phyloP scores from a whole-genome alignment of 257 asterid species.

The Solanum boliviense region DNA sequence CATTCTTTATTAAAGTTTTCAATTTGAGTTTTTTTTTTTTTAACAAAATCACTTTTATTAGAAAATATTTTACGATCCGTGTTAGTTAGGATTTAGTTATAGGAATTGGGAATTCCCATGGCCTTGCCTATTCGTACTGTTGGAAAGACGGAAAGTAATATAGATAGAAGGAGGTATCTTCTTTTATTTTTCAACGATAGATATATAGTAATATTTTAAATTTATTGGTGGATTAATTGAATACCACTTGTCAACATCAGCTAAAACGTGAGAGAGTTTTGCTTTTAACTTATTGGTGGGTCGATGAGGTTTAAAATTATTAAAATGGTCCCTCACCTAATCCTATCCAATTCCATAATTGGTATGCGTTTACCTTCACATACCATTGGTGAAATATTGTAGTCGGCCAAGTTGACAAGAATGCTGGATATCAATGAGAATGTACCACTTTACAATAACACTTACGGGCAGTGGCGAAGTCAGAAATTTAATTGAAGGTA shows the following conservation, averaged over 20 bases:
- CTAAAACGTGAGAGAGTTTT: background rate
- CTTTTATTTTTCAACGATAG: background rate
- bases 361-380: background rate
- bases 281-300: background rate
- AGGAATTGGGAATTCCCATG: background rate
- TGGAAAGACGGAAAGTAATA: background rate
- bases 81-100: background rate
- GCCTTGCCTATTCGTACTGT: background rate
- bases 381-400: background rate
- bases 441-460: no score
- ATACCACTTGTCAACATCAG: background rate
- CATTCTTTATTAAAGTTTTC: no score
- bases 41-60: no score
- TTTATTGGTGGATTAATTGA: background rate
- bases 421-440: no score
- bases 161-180: background rate
- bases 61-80: background rate
- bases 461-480: fast-evolving
- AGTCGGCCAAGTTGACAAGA: background rate
- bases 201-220: background rate
- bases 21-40: no score
- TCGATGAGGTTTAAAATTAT: background rate
- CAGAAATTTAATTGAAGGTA: no score
- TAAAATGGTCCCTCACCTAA: background rate
- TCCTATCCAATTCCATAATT: background rate